These are phyloP conservation scores for Chrysosporium keratinophilum DNA, from an alignment of 2,329 filamentous ascomycete genomes.

Conservation along the genomic window DNA sequence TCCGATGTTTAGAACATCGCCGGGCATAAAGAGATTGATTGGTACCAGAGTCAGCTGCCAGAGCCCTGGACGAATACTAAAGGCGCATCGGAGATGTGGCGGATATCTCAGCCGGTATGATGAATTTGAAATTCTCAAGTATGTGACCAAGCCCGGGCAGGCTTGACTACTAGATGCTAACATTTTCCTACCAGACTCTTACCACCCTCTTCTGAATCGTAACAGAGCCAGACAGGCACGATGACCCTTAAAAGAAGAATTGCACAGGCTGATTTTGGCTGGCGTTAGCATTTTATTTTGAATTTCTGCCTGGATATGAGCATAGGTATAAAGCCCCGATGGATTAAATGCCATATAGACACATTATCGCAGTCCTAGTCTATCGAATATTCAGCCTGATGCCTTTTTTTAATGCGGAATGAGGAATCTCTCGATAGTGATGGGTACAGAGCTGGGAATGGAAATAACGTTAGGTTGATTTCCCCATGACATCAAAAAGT, in stretches of 20 bases:
- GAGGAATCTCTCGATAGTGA: neutral
- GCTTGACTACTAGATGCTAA: neutral
- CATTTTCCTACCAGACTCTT: neutral
- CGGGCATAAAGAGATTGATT: constrained; percentile 50
- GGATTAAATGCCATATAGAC: too few species aligned
- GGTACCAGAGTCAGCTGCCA: constrained; percentile 35
- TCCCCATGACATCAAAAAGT: constrained; percentile 18
- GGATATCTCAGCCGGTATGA: constrained; percentile 59
- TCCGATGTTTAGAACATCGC: constrained; percentile 65
- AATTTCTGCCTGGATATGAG: too few species aligned
- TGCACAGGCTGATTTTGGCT: neutral
- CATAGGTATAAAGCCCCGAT: too few species aligned
- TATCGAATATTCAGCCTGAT: too few species aligned
- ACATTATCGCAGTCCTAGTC: too few species aligned
- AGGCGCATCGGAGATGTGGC: constrained; percentile 61
- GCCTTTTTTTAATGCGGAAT: neutral
- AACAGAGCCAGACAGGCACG: neutral
- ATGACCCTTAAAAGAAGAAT: neutral
- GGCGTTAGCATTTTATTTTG: too few species aligned
- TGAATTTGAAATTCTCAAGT: constrained; percentile 73
- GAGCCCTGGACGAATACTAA: constrained; percentile 48
- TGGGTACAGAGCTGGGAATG: neutral
- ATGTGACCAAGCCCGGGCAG: constrained; percentile 13
- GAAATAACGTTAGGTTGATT: constrained; percentile 1
- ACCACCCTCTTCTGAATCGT: neutral